Evolutionary conservation across 257 asterid genomes (phyloP), one percentile per base, ranked within the genome.

Genomic region (Nemophila menziesii): DNA sequence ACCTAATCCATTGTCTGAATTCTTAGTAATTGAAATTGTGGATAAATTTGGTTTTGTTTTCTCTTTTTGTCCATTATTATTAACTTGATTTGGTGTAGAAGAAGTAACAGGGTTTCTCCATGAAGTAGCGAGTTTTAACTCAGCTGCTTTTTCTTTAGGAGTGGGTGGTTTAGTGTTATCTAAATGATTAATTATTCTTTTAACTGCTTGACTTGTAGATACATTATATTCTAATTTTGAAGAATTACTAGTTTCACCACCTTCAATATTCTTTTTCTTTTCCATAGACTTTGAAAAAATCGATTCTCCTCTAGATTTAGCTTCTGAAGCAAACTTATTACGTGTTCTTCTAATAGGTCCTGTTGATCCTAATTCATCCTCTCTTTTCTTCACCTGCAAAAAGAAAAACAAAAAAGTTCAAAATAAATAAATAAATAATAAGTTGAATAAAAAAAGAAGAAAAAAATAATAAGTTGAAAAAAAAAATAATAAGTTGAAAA

Each of bases 321-420:
- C 60, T 65, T 79, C 94, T 21, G 89, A 67, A 46, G 82, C 71
- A 69, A 77, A 73, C 54, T 57, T 90, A 52, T 64, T 75, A 59
- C 79, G 65, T 22, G 69, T 55, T 16, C 79, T 79, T 39, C 93
- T 78, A 46, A 90, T 68, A 16, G 96, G 94, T 33, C 99, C 96
- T 51, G 56, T 80, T 20, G 96, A 75, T 53, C 92, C 93, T 56
- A 51, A 54, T 3, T 45, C 52, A 43, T 69, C 79, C 44, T 62
- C 67, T 60, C 71, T 58, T 17, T 71, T 54, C 43, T 67, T 84
- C 33, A 37, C 82, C 97, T 87, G 74, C 47, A 68, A n/a, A n/a
- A n/a, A n/a, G n/a, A n/a, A n/a, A n/a, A n/a, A n/a, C n/a, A n/a
- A n/a, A n/a, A n/a, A n/a, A n/a, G n/a, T n/a, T n/a, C n/a, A n/a